Conservation (phyloP, 2,329 filamentous ascomycete genomes). For the Colletotrichum lindemuthianum region DNA sequence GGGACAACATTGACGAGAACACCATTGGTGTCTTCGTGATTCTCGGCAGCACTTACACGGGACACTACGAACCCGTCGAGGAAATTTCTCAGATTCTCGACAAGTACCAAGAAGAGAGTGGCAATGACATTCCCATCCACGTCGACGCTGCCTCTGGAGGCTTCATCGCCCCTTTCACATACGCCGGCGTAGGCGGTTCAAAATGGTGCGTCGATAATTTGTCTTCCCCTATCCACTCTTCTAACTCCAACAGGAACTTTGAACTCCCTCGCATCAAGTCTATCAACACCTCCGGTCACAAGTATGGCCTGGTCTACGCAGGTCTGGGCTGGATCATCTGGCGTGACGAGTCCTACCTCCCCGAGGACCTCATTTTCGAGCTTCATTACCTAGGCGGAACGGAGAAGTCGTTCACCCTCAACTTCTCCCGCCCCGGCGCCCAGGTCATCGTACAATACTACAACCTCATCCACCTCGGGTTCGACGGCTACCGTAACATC, state of each 20-base stretch:
- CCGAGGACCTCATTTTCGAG: conserved; percentile 76
- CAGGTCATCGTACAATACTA: conserved; percentile 79
- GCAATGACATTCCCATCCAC: conserved; percentile 74
- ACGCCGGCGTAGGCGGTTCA: conserved; percentile 62
- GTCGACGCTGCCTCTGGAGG: conserved; percentile 71
- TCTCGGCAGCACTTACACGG: conserved; percentile 77
- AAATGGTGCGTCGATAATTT: conserved; percentile 60
- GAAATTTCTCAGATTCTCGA: conserved; percentile 74
- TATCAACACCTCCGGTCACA: conserved; percentile 73
- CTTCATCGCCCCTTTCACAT: conserved; percentile 70
- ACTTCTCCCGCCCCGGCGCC: conserved; percentile 76
- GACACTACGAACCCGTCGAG: conserved; percentile 78
- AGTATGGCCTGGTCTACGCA: conserved; percentile 71
- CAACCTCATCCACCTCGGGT: conserved; percentile 77
- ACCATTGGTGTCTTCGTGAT: conserved; percentile 82
- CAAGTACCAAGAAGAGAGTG: conserved; percentile 68
- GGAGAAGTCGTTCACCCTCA: conserved; percentile 74
- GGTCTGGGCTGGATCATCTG: conserved; percentile 78
- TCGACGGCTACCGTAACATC: conserved; percentile 69
- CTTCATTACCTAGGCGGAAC: conserved; percentile 77
- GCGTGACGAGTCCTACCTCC: conserved; percentile 72
- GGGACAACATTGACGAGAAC: conserved; percentile 77
- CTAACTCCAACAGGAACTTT: conserved; percentile 59
- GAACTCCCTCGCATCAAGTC: conserved; percentile 69
- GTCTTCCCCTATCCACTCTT: neutral